These are phyloP conservation scores for Calophaca sinica DNA, from an alignment of 306 rosid genomes.

Conservation along the genomic window DNA sequence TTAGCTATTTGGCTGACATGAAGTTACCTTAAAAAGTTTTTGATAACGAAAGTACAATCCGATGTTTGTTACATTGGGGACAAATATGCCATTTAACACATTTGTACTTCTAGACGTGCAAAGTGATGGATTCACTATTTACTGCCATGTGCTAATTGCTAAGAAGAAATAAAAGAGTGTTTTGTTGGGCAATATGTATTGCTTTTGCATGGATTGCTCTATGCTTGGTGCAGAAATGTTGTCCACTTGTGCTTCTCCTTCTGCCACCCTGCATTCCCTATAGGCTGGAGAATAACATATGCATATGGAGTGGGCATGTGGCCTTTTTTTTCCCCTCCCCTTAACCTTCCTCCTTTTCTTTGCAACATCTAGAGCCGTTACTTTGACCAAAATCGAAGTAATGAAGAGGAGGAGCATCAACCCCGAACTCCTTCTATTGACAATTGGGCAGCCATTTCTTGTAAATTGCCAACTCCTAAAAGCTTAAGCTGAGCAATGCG, in stretches of 20 bases:
- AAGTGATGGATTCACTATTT: not conserved
- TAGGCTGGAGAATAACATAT: not conserved
- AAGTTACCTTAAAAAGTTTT: not conserved
- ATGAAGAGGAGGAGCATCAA: too few species aligned
- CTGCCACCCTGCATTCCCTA: not conserved
- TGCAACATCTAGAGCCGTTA: too few species aligned
- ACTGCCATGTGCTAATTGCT: constrained; percentile 1
- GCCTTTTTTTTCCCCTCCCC: not conserved
- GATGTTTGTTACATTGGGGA: constrained; percentile 19
- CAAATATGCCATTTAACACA: not conserved
- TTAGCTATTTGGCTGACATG: constrained; percentile 4
- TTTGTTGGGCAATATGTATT: not conserved
- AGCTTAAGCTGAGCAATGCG: constrained; percentile 17
- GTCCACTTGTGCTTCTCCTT: not conserved
- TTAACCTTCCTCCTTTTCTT: not conserved
- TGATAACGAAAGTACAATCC: not conserved
- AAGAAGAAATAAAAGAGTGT: not conserved
- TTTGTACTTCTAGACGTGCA: not conserved
- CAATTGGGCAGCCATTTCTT: not conserved
- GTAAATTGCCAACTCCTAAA: constrained; percentile 26
- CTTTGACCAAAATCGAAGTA: too few species aligned
- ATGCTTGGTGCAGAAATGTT: constrained; percentile 6
- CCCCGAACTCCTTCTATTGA: not conserved
- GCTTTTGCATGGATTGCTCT: not conserved
- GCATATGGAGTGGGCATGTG: not conserved